Conservation (phyloP, 2,329 filamentous ascomycete species). For the Pseudogymnoascus pannorum region DNA sequence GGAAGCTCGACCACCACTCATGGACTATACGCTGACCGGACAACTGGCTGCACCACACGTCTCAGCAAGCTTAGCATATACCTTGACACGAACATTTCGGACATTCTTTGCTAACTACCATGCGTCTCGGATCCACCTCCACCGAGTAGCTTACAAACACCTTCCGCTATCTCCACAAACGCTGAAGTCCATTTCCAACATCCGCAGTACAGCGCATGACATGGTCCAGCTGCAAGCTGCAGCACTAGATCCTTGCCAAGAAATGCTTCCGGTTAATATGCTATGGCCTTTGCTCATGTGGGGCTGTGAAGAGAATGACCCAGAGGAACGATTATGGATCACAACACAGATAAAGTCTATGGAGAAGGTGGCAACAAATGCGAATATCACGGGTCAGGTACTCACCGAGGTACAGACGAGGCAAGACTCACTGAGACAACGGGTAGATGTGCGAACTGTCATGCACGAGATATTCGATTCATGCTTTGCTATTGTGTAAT, state of each 20-base stretch:
- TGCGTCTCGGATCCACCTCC: slow-evolving; percentile 48
- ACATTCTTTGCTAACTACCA: slow-evolving; percentile 51
- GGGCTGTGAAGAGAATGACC: slow-evolving; percentile 46
- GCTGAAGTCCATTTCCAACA: slow-evolving; percentile 42
- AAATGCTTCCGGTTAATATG: slow-evolving; percentile 47
- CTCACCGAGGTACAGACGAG: slow-evolving; percentile 39
- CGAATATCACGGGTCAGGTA: slow-evolving; percentile 39
- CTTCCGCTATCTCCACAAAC: slow-evolving; percentile 39
- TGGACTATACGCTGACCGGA: slow-evolving; percentile 49
- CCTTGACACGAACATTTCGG: slow-evolving; percentile 46
- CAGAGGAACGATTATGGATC: slow-evolving; percentile 43
- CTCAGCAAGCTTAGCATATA: slow-evolving; percentile 40
- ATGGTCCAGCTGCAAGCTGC: slow-evolving; percentile 28
- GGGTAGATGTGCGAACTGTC: slow-evolving; percentile 39
- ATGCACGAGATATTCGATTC: slow-evolving; percentile 34
- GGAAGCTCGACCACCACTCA: slow-evolving; percentile 43
- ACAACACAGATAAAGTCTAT: slow-evolving; percentile 40
- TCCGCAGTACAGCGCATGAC: slow-evolving; percentile 39
- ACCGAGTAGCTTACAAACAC: slow-evolving; percentile 48
- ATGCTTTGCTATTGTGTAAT: slow-evolving; percentile 17
- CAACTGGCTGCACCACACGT: slow-evolving; percentile 42
- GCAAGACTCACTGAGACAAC: slow-evolving; percentile 34
- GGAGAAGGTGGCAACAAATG: slow-evolving; percentile 39
- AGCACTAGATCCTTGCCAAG: slow-evolving; percentile 13
- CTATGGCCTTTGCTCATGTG: slow-evolving; percentile 51